Evolutionary conservation across 2,329 filamentous ascomycete genomes (phyloP), one percentile per base, ranked within the genome.

Genomic region (Alternaria burnsii): DNA sequence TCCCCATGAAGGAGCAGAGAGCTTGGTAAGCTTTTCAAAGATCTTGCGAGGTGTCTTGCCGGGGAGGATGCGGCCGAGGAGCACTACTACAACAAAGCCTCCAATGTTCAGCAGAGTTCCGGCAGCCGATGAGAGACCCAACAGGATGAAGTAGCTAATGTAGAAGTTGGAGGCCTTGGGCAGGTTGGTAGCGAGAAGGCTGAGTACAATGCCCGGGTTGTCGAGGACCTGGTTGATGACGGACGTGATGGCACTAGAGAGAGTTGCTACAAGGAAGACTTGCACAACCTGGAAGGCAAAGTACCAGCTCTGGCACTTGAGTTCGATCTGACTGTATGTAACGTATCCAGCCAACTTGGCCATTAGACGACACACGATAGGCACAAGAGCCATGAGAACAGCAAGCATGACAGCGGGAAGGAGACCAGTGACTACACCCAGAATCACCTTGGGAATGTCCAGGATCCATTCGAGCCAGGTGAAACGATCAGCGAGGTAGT

Each of bases 231-330:
- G 65, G 34, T 72, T 64, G 40, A 78, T 73, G 20, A 76, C 76
- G 12, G 89, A 85, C 1, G 92, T 88, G 4, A 93, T 93, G 0
- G 93, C 89, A 20, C 92, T 93, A 5, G 91, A 86, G 38, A 97
- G 69, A 0, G 94, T 97, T 0, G 92, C 89, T 52, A 98, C 88
- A 59, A 98, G 82, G 82, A 98, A 98, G 40, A 97, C 92, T 76
- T 98, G 94, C n/a, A 98, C 86, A 42, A 98, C 88, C 78, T 95
- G 92, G 83, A 96, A 96, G 46, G 86, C 88, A 75, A 98, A 99
- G 83, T 97, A 99, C 68, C 88, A 91, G 72, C 94, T 94, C 76
- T 99, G 95, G 0, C 91, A 93, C 62, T 93, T 93, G 16, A 98
- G 83, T 51, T 84, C 82, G 12, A 82, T 79, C 53, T 82, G 79